Base-by-base conservation (phyloP, 495 filamentous ascomycete genomes). In the Tuber brumale region DNA sequence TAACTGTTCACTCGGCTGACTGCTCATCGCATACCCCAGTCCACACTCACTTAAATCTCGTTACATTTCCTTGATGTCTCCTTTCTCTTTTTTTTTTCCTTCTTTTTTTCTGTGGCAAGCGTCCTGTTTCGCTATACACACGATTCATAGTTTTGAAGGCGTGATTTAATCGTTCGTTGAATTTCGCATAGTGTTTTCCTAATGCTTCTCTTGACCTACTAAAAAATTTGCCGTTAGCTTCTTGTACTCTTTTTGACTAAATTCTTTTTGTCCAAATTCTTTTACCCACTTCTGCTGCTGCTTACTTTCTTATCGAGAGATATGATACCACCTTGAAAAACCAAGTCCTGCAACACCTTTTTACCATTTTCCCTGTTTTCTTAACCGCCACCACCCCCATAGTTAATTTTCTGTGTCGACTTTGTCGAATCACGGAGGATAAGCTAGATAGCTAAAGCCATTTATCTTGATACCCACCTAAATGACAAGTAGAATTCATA, bases 121-220 rank as follows among this genome's bases (percentile, higher is more conserved):
- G 57, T 31, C 31, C 57, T 18, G 31, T 66, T 66, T 66, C 12
- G 9, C 27, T 66, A n/a, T 18, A 31, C 57, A 27, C 51, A 66
- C 57, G 57, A 66, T 66, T 66, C 57, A 61, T 61, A 66, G 57
- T 66, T 66, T 66, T 66, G 57, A 31, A 66, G 12, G 12, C 57
- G 57, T 66, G 57, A 66, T 66, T 66, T 66, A 66, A 66, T 66
- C 57, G 9, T 31, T 66, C 57, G 57, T 66, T 66, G 57, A 66
- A 66, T 66, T 66, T 66, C n/a, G n/a, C 27, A 66, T 31, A 10
- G 4, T 31, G 12, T 66, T 66, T 66, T 66, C 27, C 27, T 66
- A 66, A 66, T 66, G 57, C 51, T 61, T 61, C 12, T 31, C 57
- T 66, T 66, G n/a, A 66, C 12, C 57, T 66, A 16, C 57, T 31